Conservation (phyloP, 257 asterid genomes). For the Fraxinus americana region DNA sequence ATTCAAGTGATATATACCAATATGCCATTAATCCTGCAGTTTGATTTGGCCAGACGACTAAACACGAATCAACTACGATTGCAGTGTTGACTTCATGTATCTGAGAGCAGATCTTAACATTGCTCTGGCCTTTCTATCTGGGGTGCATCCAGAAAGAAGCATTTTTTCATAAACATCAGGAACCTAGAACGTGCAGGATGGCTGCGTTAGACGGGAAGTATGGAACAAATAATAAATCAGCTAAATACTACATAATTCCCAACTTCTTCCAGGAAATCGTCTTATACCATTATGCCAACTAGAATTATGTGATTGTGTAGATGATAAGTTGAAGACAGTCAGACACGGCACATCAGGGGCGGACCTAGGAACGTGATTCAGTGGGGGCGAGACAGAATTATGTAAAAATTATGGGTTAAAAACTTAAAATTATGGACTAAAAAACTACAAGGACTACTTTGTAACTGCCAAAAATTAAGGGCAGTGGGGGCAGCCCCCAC, state of each 20-base stretch:
- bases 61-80: constrained; percentile 34
- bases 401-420: too few species aligned
- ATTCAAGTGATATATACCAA: not conserved
- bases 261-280: not conserved
- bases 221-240: not conserved
- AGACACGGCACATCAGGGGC: too few species aligned
- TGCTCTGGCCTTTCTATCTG: constrained; percentile 95
- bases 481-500: too few species aligned
- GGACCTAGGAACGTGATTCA: too few species aligned
- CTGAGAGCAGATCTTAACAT: constrained; percentile 89
- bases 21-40: not conserved
- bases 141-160: constrained; percentile 80
- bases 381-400: too few species aligned
- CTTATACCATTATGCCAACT: not conserved
- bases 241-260: not conserved
- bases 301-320: not conserved
- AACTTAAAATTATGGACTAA: too few species aligned
- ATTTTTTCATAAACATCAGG: constrained; percentile 94
- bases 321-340: not conserved
- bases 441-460: too few species aligned
- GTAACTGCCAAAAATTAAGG: too few species aligned
- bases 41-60: not conserved
- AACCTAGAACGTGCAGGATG: constrained; percentile 47
- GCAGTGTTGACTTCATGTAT: constrained; percentile 74
- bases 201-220: not conserved